Percentiles rank a stretch among this genome's conserved stretches.
These are phyloP conservation scores for Xerocomellus intermedius DNA, from an alignment of 768 basidiomycete genomes.

Conservation along the genomic window DNA sequence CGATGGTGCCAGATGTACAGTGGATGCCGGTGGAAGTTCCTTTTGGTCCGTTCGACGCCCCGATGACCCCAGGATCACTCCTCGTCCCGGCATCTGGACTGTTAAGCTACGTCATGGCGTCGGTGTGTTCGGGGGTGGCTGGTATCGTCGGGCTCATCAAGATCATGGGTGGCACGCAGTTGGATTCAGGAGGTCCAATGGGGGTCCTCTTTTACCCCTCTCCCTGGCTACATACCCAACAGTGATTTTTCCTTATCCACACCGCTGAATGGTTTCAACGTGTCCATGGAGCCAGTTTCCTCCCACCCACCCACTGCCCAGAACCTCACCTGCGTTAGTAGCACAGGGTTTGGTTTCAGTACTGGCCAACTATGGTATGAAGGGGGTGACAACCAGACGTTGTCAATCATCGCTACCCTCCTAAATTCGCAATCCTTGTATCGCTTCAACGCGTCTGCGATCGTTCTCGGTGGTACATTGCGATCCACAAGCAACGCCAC, in stretches of 20 bases:
- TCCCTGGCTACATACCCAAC: not conserved
- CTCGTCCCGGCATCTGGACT: not conserved
- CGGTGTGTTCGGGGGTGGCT: not conserved
- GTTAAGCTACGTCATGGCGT: not conserved
- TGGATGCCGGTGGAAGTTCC: too few species aligned
- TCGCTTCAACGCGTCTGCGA: not conserved
- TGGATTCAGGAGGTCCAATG: not conserved
- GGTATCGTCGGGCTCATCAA: slow-evolving; percentile 10
- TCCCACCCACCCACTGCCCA: slow-evolving; percentile 11
- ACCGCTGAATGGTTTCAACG: slow-evolving; percentile 15
- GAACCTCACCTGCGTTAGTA: slow-evolving; percentile 4
- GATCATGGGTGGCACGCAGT: not conserved
- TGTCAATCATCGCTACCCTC: not conserved
- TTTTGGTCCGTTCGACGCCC: too few species aligned
- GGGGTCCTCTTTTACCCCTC: slow-evolving; percentile 15
- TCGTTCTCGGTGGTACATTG: not conserved
- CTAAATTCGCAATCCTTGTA: not conserved
- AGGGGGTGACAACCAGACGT: not conserved
- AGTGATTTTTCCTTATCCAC: not conserved
- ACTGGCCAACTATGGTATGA: not conserved
- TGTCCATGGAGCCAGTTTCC: slow-evolving; percentile 12
- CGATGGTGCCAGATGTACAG: not conserved
- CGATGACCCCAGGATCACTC: not conserved
- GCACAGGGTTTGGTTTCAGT: fast-evolving
- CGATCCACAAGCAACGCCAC: not conserved